Evolutionary conservation across 768 basidiomycete species (phyloP), one percentile per base, ranked within the genome.

Genomic region (Lactarius trivialis): DNA sequence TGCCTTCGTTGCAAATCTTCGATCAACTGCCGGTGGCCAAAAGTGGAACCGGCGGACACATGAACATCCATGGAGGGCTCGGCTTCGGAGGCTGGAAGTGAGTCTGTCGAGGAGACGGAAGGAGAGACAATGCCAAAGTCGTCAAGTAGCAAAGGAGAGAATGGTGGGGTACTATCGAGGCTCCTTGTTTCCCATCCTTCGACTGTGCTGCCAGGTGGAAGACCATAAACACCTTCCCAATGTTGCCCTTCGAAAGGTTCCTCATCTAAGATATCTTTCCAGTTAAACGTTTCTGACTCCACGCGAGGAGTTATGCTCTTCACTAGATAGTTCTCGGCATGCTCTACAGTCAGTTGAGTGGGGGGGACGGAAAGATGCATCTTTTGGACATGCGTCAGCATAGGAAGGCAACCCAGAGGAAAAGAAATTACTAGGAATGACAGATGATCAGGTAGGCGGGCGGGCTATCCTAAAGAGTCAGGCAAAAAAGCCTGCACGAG

Each of bases 241-340:
- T 92, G 91, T 64, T 92, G 84, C 17, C 88, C 91, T 72, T 92
- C 88, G 64, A 90, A 88, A 4, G 90, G 89, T 60, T 92, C 91
- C 68, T 91, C 90, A 1, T 81, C 81, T 17, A 93, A 78, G 55
- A 93, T 92, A n/a, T 84, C 79, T 62, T 79, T 77, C 91, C 91
- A 93, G 3, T 87, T 89, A 7, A 91, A 72, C 1, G 76, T 68
- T 3, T 76, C 71, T 7, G 70, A 76, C 7, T 66, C 60, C 50
- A 68, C 54, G 28, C 68, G 74, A 26, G 83, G 84, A 61, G 85
- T 78, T 28, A 70, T 73, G 15, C 80, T 70, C 1, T 67, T 70
- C 33, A 85, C 74, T 7, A 86, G 75, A 65, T 82, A 84, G 0
- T 72, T 61, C 6, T 83, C 78, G n/a, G 85, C 88, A 66, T 77